Evolutionary conservation across 169 alveolate species (phyloP), one percentile per base, ranked within the genome.

Genomic region (Plasmodium coatneyi): DNA sequence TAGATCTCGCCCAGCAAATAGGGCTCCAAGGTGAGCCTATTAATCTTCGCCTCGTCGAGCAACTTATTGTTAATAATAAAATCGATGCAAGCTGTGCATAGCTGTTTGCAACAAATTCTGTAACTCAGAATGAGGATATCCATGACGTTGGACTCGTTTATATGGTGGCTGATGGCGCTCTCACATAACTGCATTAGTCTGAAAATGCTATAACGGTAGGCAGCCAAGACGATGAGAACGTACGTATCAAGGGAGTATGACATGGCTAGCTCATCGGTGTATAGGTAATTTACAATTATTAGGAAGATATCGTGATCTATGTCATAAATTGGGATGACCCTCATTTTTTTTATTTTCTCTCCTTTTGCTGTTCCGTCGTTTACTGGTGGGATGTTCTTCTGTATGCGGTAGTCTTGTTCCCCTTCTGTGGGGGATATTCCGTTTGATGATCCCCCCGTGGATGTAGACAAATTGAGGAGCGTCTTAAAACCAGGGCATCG

Each of bases 51-150:
- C 32, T 83, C 46, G 82, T 83, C 83, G 5, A 83, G 16, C 28
- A 83, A 41, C 30, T 83, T 83, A 71, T 83, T 83, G 16, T 83
- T 34, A 25, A 71, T 66, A 9, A 83, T 66, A 83, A 71, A 83
- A 83, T 83, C 92, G n/a, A 83, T 41, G 36, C 92, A 83, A 43
- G 76, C 71, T 70, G 34, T 83, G 39, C 92, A 83, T 83, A 83
- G 74, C 54, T 83, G 92, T 14, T 83, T 66, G 3, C 83, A 83
- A 22, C 60, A 28, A 32, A 39, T 66, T 83, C 82, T 70, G 60
- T 83, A 83, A 10, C 83, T 71, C 52, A 83, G 39, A 6, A 83
- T 30, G 66, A 71, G 32, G 19, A 83, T 83, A 52, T 83, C 70
- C 39, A 83, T 36, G 5, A 71, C 92, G 16, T 83, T 83, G 3